These are phyloP conservation scores for Cajanus cajan DNA, from an alignment of 306 rosid genomes.

Conservation along the genomic window DNA sequence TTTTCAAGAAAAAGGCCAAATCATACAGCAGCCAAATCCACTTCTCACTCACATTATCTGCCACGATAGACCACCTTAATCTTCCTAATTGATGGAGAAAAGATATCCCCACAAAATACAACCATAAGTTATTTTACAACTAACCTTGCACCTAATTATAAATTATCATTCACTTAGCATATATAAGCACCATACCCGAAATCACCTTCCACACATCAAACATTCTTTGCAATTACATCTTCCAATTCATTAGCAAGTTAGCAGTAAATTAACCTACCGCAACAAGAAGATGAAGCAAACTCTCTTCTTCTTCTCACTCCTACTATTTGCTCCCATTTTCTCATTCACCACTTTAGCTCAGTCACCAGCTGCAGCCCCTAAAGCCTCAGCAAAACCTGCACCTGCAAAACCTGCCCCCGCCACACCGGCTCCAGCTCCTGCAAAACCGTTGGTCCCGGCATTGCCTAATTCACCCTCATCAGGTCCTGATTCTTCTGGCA, in stretches of 20 bases:
- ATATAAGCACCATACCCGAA: constrained; percentile 27
- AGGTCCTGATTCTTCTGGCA: constrained; percentile 32
- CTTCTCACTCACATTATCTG: constrained; percentile 24
- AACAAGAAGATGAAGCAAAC: constrained; percentile 27
- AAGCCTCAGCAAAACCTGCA: constrained; percentile 37
- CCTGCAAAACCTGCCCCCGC: constrained; percentile 28
- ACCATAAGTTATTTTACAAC: constrained; percentile 27
- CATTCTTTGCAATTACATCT: not conserved
- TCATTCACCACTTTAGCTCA: constrained; percentile 37
- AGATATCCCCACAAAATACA: constrained; percentile 29
- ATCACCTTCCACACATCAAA: constrained; percentile 31
- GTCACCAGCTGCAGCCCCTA: constrained; percentile 49
- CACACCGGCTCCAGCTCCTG: constrained; percentile 32
- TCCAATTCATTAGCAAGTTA: not conserved
- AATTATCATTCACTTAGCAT: constrained; percentile 17
- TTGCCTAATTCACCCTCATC: constrained; percentile 32
- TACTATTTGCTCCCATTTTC: constrained; percentile 19
- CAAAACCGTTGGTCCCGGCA: constrained; percentile 43
- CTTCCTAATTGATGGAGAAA: constrained; percentile 1
- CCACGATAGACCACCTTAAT: constrained; percentile 37
- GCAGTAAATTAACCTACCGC: not conserved
- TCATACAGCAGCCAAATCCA: constrained; percentile 19
- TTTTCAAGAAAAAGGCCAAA: constrained; percentile 20
- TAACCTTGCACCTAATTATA: constrained; percentile 31
- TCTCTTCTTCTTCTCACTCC: constrained; percentile 30